Conservation (phyloP, 306 rosid genomes). For the Cucurbita moschata region DNA sequence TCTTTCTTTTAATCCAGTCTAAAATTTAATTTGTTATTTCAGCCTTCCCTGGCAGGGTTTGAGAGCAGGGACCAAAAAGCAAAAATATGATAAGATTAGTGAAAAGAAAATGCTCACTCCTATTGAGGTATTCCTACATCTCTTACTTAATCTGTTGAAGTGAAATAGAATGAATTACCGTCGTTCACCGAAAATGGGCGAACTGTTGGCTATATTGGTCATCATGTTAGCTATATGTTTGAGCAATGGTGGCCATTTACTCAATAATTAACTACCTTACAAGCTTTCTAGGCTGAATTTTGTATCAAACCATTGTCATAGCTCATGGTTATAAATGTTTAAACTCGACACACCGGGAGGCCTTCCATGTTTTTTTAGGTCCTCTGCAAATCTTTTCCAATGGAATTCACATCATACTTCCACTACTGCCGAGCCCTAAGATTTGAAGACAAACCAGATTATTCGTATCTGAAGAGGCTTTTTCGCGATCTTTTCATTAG, state of each 20-base stretch:
- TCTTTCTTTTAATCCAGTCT: neutral
- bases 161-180: neutral
- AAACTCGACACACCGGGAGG: neutral
- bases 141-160: constrained; percentile 5
- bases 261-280: neutral
- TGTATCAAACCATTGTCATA: neutral
- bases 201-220: neutral
- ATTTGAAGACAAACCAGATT: constrained; percentile 96
- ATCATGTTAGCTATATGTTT: neutral
- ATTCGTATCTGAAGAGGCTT: constrained; percentile 87
- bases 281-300: neutral
- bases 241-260: neutral
- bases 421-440: constrained; percentile 85
- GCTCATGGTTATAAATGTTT: neutral
- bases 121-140: constrained; percentile 54
- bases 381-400: constrained; percentile 74
- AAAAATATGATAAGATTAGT: constrained; percentile 93
- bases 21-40: constrained; percentile 17
- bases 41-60: constrained; percentile 99
- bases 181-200: neutral
- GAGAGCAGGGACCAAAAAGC: constrained; percentile 89
- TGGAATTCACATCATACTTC: constrained; percentile 84
- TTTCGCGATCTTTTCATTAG: constrained; percentile 87
- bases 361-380: constrained; percentile 20
- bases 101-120: constrained; percentile 97